Evolutionary conservation across 768 basidiomycete genomes (phyloP).

Genomic region (Xerocomellus intermedius): DNA sequence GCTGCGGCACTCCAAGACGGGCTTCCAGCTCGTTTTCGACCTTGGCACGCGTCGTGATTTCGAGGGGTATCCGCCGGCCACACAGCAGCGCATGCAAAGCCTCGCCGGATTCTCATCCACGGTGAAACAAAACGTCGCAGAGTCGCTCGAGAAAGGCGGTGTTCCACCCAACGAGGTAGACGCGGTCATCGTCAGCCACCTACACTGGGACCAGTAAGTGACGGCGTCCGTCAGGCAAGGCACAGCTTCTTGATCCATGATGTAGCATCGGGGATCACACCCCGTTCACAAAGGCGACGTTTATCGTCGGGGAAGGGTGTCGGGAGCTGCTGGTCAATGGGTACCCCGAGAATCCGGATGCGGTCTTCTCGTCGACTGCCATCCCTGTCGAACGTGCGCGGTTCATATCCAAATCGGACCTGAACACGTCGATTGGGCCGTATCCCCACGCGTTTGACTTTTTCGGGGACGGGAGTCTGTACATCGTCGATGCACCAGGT

Average conservation of each 20-base stretch:
- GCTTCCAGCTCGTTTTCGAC: slow-evolving; percentile 49
- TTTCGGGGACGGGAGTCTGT: slow-evolving; percentile 57
- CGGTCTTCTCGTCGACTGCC: slow-evolving; percentile 32
- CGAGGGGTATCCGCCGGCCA: slow-evolving; percentile 39
- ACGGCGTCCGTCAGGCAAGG: background rate
- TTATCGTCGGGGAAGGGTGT: slow-evolving; percentile 47
- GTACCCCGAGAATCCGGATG: slow-evolving; percentile 43
- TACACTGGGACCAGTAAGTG: slow-evolving; percentile 49
- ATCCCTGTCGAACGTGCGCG: slow-evolving; percentile 39
- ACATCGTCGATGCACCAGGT: slow-evolving; percentile 55
- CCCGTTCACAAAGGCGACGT: slow-evolving; percentile 45
- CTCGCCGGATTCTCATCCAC: slow-evolving; percentile 1
- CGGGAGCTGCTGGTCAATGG: slow-evolving; percentile 36
- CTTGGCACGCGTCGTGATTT: slow-evolving; percentile 52
- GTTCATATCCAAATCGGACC: slow-evolving; percentile 36
- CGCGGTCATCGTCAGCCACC: slow-evolving; percentile 48
- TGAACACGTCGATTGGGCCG: slow-evolving; percentile 43
- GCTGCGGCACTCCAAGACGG: slow-evolving; percentile 44
- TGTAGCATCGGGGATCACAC: slow-evolving; percentile 42
- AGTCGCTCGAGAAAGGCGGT: slow-evolving; percentile 53
- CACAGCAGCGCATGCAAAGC: slow-evolving; percentile 20
- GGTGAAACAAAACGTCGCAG: slow-evolving; percentile 39
- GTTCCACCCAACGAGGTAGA: slow-evolving; percentile 42
- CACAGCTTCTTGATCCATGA: background rate
- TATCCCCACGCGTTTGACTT: slow-evolving; percentile 52